Base-by-base conservation (phyloP, 2,329 filamentous ascomycete genomes). In the Dothistroma septosporum region DNA sequence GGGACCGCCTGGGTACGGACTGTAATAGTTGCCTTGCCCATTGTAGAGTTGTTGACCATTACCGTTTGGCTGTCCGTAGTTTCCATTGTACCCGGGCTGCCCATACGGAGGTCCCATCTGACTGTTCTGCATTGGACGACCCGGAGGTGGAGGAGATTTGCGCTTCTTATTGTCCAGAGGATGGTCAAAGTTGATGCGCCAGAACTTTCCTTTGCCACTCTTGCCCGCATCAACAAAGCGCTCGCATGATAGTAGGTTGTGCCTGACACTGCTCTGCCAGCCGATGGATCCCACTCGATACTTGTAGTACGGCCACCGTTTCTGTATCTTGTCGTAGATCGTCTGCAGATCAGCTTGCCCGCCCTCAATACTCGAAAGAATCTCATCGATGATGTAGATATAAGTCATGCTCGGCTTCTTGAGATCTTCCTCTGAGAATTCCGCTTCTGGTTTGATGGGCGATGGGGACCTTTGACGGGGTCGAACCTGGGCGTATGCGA, bases 341-440 rank as follows among this genome's bases (percentile, higher is more conserved):
- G 87, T 84, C 68, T 87, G 85, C 32, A 88, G 75, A 52, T 86
- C 85, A 77, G 87, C 85, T 60, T 82, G 80, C 6, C 79, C 79
- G 21, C 76, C 81, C 31, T 77, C 76, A 41, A 83, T 81, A 41
- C 84, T 81, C 1, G 82, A 80, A 32, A 88, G 79, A 14, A 82
- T 82, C 70, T 87, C 85, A 66, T 86, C 85, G 57, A 87, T 85
- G 47, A 87, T 79, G 28, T 85, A 80, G 9, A 86, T 83, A 68
- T 87, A 88, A 35, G 86, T 87, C 62, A 83, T 80, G 4, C 79
- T 80, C 1, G 85, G 85, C 74, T 90, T 89, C 60, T 86, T 84
- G 55, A 92, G 79, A 75, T 92, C 87, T 69, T 92, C 89, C 37
- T 87, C 85, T 1, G 88, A 90, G 72, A 88, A 81, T 68, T 88